Percentiles rank a stretch among this genome's conserved stretches.
phyloP scores from a whole-genome alignment of 2,329 filamentous ascomycete genomes.

The Penicillium sp. region DNA sequence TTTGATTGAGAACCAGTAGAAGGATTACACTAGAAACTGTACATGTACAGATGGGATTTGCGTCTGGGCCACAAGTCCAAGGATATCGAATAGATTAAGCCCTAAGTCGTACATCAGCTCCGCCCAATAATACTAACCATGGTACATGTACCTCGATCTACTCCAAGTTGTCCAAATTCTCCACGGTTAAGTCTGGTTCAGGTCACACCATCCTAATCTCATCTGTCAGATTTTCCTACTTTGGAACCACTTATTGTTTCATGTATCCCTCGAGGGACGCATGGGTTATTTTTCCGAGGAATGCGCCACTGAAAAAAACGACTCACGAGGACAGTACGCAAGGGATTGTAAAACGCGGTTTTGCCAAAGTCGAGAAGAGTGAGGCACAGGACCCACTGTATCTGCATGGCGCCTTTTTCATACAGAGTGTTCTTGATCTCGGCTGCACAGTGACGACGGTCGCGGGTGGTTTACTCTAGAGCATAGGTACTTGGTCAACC shows the following conservation, averaged over 20 bases:
- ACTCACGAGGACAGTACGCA: constrained; percentile 23
- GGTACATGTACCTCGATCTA: neutral
- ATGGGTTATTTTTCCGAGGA: constrained; percentile 4
- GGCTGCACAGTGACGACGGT: constrained; percentile 10
- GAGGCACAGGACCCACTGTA: constrained; percentile 4
- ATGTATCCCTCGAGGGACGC: neutral
- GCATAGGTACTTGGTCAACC: neutral
- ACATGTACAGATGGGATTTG: neutral
- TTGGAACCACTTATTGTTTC: neutral
- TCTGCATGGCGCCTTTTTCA: constrained; percentile 15
- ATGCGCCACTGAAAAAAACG: constrained; percentile 16
- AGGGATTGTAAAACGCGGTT: constrained; percentile 13
- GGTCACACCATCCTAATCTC: neutral
- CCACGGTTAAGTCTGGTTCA: neutral
- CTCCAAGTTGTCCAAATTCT: neutral
- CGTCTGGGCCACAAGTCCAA: neutral
- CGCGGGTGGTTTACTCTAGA: neutral
- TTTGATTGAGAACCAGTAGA: neutral
- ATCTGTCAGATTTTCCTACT: neutral
- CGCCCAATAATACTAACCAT: neutral
- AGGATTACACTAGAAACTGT: neutral
- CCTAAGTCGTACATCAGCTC: constrained; percentile 4
- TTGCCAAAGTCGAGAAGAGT: neutral
- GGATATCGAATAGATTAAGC: neutral
- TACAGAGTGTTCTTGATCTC: neutral